phyloP scores from a whole-genome alignment of 2,329 filamentous ascomycete genomes.

The Westerdykella aurantiaca region DNA sequence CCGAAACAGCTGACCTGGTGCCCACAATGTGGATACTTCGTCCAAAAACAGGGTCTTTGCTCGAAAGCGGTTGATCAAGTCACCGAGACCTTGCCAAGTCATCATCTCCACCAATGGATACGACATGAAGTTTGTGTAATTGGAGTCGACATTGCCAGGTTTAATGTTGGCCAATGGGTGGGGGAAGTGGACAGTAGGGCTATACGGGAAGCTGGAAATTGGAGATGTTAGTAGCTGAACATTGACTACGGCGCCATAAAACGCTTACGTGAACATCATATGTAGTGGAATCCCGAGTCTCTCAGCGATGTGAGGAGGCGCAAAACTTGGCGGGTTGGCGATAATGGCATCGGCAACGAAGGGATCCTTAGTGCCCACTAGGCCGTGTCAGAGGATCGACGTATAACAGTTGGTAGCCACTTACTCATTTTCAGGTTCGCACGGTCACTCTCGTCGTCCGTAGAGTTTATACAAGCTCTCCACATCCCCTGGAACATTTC shows the following conservation, averaged over 20 bases:
- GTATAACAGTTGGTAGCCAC: conserved; percentile 9
- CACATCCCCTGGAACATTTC: conserved; percentile 82
- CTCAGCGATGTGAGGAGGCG: conserved; percentile 69
- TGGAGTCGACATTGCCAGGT: conserved; percentile 62
- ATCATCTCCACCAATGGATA: conserved; percentile 80
- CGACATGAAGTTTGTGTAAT: conserved; percentile 73
- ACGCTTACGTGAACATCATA: conserved; percentile 80
- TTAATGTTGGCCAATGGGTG: conserved; percentile 74
- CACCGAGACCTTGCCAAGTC: conserved; percentile 59
- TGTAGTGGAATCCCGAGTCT: conserved; percentile 69
- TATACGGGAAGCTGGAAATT: conserved; percentile 59
- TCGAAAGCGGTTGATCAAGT: conserved; percentile 70
- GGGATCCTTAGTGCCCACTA: conserved; percentile 55
- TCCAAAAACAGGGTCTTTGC: conserved; percentile 64
- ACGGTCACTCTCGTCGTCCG: conserved; percentile 60
- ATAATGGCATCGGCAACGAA: conserved; percentile 83
- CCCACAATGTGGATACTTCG: conserved; percentile 70
- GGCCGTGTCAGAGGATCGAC: neutral
- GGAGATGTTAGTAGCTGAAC: conserved; percentile 29
- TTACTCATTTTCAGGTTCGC: conserved; percentile 54
- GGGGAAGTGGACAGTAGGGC: conserved; percentile 67
- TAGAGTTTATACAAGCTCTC: conserved; percentile 68
- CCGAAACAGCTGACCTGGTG: conserved; percentile 65
- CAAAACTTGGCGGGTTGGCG: conserved; percentile 73
- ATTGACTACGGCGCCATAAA: conserved; percentile 40